Conservation (phyloP, 805 yeast genomes). For the Zygosaccharomyces siamensis region DNA sequence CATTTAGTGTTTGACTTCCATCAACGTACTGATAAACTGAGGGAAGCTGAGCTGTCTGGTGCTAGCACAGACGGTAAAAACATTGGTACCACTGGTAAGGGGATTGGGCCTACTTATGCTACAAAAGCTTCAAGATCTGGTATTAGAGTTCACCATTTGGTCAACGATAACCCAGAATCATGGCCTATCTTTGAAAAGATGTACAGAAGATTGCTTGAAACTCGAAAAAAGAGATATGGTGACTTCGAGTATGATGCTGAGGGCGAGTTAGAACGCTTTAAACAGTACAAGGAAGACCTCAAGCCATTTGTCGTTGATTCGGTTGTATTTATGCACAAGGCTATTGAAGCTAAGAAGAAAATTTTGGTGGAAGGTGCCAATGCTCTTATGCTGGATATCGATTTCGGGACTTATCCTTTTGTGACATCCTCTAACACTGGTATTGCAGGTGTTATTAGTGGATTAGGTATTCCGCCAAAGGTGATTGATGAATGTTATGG, state of each 20-base stretch:
- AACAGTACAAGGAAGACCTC: slow-evolving; percentile 63
- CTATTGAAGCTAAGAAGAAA: slow-evolving; percentile 71
- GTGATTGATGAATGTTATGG: slow-evolving; percentile 79
- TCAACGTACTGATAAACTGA: slow-evolving; percentile 91
- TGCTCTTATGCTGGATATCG: slow-evolving; percentile 95
- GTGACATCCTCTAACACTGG: slow-evolving; percentile 95
- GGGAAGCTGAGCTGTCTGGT: slow-evolving; percentile 80
- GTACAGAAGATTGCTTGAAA: slow-evolving; percentile 69
- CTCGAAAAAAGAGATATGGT: slow-evolving; percentile 89
- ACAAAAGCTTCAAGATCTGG: slow-evolving; percentile 97
- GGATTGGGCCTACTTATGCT: slow-evolving; percentile 97
- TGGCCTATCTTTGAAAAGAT: slow-evolving; percentile 87
- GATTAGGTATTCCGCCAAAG: slow-evolving; percentile 93
- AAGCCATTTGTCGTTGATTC: slow-evolving; percentile 94
- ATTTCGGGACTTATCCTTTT: slow-evolving; percentile 96
- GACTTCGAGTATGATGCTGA: slow-evolving; percentile 83
- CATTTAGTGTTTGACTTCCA: slow-evolving; percentile 97
- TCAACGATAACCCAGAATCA: slow-evolving; percentile 80
- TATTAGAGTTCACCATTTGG: slow-evolving; percentile 92
- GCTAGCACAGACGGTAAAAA: slow-evolving; percentile 55
- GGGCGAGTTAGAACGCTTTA: slow-evolving; percentile 73
- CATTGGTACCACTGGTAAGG: slow-evolving; percentile 98
- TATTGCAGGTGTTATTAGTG: slow-evolving; percentile 96
- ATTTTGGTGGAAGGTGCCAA: slow-evolving; percentile 97
- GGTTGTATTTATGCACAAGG: slow-evolving; percentile 74